Conservation (phyloP, 768 basidiomycete genomes). For the Flagelloscypha sp. region DNA sequence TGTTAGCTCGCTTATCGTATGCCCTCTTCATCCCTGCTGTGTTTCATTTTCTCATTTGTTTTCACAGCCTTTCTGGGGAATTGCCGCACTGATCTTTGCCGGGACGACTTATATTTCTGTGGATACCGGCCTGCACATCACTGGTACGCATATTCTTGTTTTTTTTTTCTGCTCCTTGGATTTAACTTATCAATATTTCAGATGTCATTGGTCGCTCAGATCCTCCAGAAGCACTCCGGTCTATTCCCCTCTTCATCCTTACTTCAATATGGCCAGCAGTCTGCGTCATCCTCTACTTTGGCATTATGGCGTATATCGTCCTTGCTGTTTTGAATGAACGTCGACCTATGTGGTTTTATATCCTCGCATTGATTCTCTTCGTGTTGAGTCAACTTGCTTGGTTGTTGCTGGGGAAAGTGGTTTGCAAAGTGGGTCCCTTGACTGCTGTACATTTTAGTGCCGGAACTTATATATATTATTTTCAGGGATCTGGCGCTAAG, state of each 20-base stretch:
- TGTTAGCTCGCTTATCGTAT: constrained; percentile 54
- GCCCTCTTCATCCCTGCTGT: constrained; percentile 19
- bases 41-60: constrained; percentile 3
- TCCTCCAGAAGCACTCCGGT: constrained; percentile 48
- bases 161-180: no score
- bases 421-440: constrained; percentile 51
- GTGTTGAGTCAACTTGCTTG: constrained; percentile 74
- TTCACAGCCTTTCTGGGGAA: constrained; percentile 52
- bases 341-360: constrained; percentile 73
- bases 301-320: constrained; percentile 76
- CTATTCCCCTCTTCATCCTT: constrained; percentile 73
- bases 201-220: constrained; percentile 48
- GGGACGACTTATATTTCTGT: constrained; percentile 78
- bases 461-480: no score
- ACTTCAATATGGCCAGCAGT: constrained; percentile 72
- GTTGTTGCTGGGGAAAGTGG: constrained; percentile 69
- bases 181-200: no score
- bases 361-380: constrained; percentile 68
- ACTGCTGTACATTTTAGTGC: constrained; percentile 17
- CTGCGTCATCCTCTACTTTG: constrained; percentile 62
- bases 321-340: constrained; percentile 67
- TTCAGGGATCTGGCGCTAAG: constrained; percentile 57
- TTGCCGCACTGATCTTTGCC: constrained; percentile 53
- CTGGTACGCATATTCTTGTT: no score
- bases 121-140: constrained; percentile 68